Evolutionary conservation across 75 land plant species (phyloP), one percentile per base, ranked within the genome.

Genomic region (Cupressus sempervirens): DNA sequence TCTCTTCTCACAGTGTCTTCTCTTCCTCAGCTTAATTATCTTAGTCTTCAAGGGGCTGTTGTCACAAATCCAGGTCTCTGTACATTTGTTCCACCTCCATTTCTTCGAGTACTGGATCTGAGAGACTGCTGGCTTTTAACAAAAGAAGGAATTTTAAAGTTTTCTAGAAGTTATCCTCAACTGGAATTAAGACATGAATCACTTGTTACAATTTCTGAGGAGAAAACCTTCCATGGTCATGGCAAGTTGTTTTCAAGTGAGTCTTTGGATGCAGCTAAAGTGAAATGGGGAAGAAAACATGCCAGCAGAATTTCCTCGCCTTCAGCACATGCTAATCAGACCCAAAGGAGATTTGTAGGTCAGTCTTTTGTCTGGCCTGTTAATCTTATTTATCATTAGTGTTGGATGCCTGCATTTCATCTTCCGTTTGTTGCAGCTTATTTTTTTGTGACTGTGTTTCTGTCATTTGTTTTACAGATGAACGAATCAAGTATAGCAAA

Each of bases 41-140:
- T 96, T n/a, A 84, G 91, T 26, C 54, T 96, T 35, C 88, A 91
- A 54, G 93, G 92, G 56, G 90, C 97, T 76, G 94, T 96, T 82
- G 30, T 98, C 82, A 91, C 94, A 30, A 81, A 92, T 82, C 13
- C 58, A 72, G 99, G 94, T 18, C 89, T 98, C 26, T 84, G 43
- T 43, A 54, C 85, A 14, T 96, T 93, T 52, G 72, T 76, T 23
- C 95, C 99, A 52, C 96, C 96, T 48, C 54, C 86, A 41, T 84
- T 72, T 30, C 86, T 98, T 65, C 86, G 88, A 77, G 68, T 84
- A 56, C 88, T 98, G 81, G 95, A 95, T 83, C 85, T 98, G 30
- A 87, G 88, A n/a, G 98, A 91, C 54, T 96, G 98, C 74, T 98
- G 99, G 99, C 91, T 98, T 38, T 86, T 98, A 65, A 91, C 93